Conservation (phyloP, 257 asterid genomes). For the Leonotis leonurus region DNA sequence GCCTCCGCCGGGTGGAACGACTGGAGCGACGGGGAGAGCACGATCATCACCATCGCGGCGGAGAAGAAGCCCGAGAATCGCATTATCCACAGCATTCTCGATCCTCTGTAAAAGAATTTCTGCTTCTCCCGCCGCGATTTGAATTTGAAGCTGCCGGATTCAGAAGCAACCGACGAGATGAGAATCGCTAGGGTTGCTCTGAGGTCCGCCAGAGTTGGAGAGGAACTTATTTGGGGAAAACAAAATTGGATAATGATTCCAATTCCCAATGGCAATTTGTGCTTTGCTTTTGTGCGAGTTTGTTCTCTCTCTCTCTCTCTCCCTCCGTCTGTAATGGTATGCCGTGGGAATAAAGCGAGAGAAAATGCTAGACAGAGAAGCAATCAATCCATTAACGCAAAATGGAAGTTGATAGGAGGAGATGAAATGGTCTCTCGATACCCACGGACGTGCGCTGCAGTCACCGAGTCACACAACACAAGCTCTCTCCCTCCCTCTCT, state of each 20-base stretch:
- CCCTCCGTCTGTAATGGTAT: slow-evolving; percentile 31
- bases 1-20: slow-evolving; percentile 96
- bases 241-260: not conserved
- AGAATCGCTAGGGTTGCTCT: slow-evolving; percentile 43
- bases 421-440: slow-evolving; percentile 9
- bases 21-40: slow-evolving; percentile 73
- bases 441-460: slow-evolving; percentile 42
- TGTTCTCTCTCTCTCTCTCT: slow-evolving; percentile 20
- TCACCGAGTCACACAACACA: slow-evolving; percentile 18
- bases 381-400: slow-evolving; percentile 17
- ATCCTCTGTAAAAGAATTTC: slow-evolving; percentile 15
- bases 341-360: slow-evolving; percentile 40
- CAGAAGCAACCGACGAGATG: slow-evolving; percentile 26
- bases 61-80: slow-evolving; percentile 67
- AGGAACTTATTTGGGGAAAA: not conserved
- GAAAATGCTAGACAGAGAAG: slow-evolving; percentile 11
- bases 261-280: slow-evolving; percentile 20
- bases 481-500: slow-evolving; percentile 11
- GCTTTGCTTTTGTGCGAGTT: slow-evolving; percentile 23
- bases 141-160: slow-evolving; percentile 19
- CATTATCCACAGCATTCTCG: slow-evolving; percentile 66
- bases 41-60: slow-evolving; percentile 65
- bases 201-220: slow-evolving; percentile 43
- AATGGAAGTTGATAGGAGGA: slow-evolving; percentile 7
- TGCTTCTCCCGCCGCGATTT: slow-evolving; percentile 27